Evolutionary conservation across 345 rosid genomes (phyloP).

Genomic region (Clarkia xantiana): DNA sequence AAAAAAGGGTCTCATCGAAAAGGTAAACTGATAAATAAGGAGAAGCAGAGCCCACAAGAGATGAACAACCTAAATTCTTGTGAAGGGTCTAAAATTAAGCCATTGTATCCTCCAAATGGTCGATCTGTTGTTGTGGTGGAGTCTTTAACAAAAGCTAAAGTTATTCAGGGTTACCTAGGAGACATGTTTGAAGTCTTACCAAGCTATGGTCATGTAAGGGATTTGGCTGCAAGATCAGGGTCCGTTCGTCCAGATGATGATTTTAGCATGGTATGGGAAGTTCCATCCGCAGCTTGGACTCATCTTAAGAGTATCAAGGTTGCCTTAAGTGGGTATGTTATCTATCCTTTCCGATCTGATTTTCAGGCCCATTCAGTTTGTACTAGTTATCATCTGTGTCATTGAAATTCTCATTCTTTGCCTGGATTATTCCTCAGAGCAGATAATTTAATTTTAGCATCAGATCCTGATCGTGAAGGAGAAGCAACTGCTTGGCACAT

Average conservation of each 20-base stretch:
- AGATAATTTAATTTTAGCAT: conserved; percentile 87
- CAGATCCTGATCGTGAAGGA: conserved; percentile 99
- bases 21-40: conserved; percentile 11
- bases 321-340: conserved; percentile 56
- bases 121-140: conserved; percentile 91
- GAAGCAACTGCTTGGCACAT: conserved; percentile 99
- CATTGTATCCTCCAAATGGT: conserved; percentile 64
- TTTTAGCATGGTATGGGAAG: conserved; percentile 99
- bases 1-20: conserved; percentile 25
- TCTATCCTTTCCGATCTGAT: conserved; percentile 2
- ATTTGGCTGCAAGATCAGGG: conserved; percentile 92
- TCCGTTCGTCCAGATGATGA: conserved; percentile 97
- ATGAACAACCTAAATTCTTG: conserved; percentile 22
- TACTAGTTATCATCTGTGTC: neutral
- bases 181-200: conserved; percentile 83
- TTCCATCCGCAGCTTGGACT: conserved; percentile 91
- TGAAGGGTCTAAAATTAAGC: conserved; percentile 29
- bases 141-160: conserved; percentile 81
- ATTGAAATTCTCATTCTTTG: conserved; percentile 14
- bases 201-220: conserved; percentile 94
- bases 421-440: conserved; percentile 57
- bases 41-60: conserved; percentile 21
- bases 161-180: conserved; percentile 90
- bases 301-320: conserved; percentile 92
- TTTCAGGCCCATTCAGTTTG: conserved; percentile 1